Evolutionary conservation across 2,329 filamentous ascomycete genomes (phyloP).

Genomic region (Cytospora leucostoma): DNA sequence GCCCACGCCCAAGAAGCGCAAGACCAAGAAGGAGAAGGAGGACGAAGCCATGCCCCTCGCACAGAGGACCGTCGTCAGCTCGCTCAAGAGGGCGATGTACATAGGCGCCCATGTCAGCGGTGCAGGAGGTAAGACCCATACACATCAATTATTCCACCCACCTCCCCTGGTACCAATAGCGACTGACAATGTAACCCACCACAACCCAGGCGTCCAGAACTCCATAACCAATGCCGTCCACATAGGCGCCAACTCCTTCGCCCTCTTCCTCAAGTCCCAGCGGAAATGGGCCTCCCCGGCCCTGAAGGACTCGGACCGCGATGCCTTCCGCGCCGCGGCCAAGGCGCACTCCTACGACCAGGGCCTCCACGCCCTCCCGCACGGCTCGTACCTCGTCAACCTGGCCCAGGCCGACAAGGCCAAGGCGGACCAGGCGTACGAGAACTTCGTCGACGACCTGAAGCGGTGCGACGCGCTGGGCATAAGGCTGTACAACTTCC

Average conservation of each 20-base stretch:
- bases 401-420: conserved; percentile 79
- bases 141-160: not conserved
- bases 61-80: conserved; percentile 62
- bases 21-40: conserved; percentile 41
- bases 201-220: conserved; percentile 76
- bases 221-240: conserved; percentile 74
- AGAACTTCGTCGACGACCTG: conserved; percentile 84
- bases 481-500: conserved; percentile 95
- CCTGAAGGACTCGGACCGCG: conserved; percentile 66
- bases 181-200: conserved; percentile 7
- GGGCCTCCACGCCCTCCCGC: conserved; percentile 75
- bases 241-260: conserved; percentile 90
- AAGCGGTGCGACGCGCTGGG: conserved; percentile 81
- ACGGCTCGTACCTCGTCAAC: conserved; percentile 96
- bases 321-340: conserved; percentile 70
- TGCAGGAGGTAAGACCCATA: conserved; percentile 68
- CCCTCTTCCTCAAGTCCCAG: conserved; percentile 93
- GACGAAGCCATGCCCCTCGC: conserved; percentile 63
- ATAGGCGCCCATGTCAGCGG: conserved; percentile 91
- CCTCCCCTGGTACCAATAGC: conserved; percentile 2
- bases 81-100: conserved; percentile 71
- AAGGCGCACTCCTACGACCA: conserved; percentile 71
- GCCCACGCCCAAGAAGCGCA: conserved; percentile 46
- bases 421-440: conserved; percentile 85
- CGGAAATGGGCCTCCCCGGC: conserved; percentile 90